Conservation (phyloP, 2,329 filamentous ascomycete genomes). For the Esteya vermicola region DNA sequence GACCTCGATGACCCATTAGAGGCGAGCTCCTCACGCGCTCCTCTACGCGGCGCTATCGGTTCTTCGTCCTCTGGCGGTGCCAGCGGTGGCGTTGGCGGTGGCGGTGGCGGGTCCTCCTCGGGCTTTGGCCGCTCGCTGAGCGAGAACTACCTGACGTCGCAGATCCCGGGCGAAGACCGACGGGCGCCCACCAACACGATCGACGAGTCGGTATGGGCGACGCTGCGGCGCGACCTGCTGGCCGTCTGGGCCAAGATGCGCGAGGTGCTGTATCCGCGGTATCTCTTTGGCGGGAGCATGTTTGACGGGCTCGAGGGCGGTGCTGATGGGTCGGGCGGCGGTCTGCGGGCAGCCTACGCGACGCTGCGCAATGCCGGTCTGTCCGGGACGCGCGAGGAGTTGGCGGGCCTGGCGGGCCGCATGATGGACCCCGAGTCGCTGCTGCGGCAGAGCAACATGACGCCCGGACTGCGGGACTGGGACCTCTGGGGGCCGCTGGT, state of each 20-base stretch:
- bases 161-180: constrained; percentile 85
- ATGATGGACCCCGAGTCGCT: constrained; percentile 50
- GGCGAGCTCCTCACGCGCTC: constrained; percentile 55
- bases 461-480: constrained; percentile 85
- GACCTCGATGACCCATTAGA: constrained; percentile 83
- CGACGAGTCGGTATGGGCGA: constrained; percentile 95
- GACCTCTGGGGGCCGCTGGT: constrained; percentile 95
- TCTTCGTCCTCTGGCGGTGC: constrained; percentile 10
- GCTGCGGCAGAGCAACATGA: constrained; percentile 57
- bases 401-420: constrained; percentile 44
- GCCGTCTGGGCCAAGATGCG: constrained; percentile 98
- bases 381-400: constrained; percentile 45
- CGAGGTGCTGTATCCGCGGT: constrained; percentile 91
- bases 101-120: background rate
- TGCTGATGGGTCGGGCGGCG: background rate
- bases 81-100: background rate
- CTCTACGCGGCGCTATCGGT: constrained; percentile 74
- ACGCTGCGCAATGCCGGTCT: constrained; percentile 45
- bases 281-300: constrained; percentile 64
- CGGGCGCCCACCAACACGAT: constrained; percentile 83
- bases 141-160: constrained; percentile 73
- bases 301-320: constrained; percentile 31
- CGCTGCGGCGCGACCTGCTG: constrained; percentile 77
- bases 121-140: constrained; percentile 43
- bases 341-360: constrained; percentile 45